Percentiles rank a stretch among this genome's conserved stretches.
Evolutionary conservation across 345 rosid genomes (phyloP).

Genomic region (Lagerstroemia speciosa): DNA sequence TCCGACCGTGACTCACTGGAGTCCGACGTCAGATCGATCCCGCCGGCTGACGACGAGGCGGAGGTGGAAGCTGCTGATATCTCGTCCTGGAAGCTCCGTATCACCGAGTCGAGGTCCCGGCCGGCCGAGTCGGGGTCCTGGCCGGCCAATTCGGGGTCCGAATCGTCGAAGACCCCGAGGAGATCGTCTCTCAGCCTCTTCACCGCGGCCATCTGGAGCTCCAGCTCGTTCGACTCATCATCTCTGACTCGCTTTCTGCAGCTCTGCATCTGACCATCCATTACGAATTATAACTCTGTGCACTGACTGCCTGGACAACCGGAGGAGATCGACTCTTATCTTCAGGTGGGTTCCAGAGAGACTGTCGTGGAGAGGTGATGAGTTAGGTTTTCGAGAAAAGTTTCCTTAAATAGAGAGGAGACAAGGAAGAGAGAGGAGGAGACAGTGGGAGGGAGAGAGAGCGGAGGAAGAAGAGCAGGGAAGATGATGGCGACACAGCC

Average conservation of each 20-base stretch:
- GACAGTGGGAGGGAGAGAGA: conserved; percentile 17
- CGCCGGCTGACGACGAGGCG: conserved; percentile 1
- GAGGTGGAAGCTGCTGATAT: conserved; percentile 10
- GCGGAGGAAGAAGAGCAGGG: conserved; percentile 10
- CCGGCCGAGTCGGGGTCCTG: conserved; percentile 15
- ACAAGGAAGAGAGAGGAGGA: conserved; percentile 18
- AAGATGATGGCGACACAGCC: conserved; percentile 25
- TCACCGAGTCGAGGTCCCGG: conserved; percentile 36
- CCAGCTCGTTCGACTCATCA: conserved; percentile 26
- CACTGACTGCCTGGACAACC: neutral
- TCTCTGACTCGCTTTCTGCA: conserved; percentile 35
- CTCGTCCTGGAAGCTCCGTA: conserved; percentile 41
- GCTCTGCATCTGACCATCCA: conserved; percentile 23
- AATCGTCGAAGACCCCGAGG: conserved; percentile 24
- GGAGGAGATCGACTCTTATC: conserved; percentile 10
- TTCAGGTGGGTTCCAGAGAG: no score
- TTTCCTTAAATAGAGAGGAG: conserved; percentile 33
- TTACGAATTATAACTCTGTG: neutral
- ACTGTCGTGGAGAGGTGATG: conserved; percentile 10
- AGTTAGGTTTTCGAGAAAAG: conserved; percentile 11
- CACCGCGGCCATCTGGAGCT: conserved; percentile 26
- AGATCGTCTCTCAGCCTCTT: conserved; percentile 38
- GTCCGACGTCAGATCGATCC: conserved; percentile 26
- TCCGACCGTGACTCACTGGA: conserved; percentile 31
- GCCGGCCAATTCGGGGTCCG: conserved; percentile 13